Evolutionary conservation across 495 filamentous ascomycete species (phyloP).

Genomic region (Penicillium fimorum): DNA sequence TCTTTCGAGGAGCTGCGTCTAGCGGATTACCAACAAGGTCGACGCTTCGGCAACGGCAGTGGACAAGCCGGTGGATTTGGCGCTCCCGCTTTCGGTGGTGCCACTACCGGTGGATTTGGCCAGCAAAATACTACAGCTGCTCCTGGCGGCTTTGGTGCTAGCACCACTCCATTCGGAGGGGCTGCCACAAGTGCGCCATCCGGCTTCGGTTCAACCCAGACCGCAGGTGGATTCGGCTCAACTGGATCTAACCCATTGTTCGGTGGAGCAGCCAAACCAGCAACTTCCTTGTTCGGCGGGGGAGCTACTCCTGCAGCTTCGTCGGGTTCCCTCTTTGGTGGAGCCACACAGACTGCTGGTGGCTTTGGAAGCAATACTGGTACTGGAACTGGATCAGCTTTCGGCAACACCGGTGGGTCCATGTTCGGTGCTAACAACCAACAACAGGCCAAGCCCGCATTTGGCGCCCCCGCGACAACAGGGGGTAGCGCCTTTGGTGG

Average conservation of each 20-base stretch:
- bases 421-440: slow-evolving; percentile 50
- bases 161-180: slow-evolving; percentile 54
- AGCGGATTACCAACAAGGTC: slow-evolving; percentile 84
- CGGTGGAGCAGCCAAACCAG: slow-evolving; percentile 39
- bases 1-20: slow-evolving; percentile 88
- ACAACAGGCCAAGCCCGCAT: slow-evolving; percentile 42
- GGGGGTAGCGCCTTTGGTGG: slow-evolving; percentile 29
- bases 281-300: slow-evolving; percentile 40
- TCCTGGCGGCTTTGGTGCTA: slow-evolving; percentile 54
- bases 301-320: slow-evolving; percentile 32
- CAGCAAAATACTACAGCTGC: slow-evolving; percentile 37
- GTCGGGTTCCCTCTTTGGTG: slow-evolving; percentile 11
- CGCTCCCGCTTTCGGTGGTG: slow-evolving; percentile 39
- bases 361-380: slow-evolving; percentile 34
- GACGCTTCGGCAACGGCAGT: slow-evolving; percentile 74
- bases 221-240: slow-evolving; percentile 58
- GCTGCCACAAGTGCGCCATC: slow-evolving; percentile 44
- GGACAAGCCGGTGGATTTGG: slow-evolving; percentile 86
- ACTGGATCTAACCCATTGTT: slow-evolving; percentile 42
- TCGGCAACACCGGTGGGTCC: slow-evolving; percentile 33
- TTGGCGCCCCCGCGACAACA: slow-evolving; percentile 37
- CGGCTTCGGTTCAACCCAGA: slow-evolving; percentile 48
- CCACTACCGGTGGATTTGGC: slow-evolving; percentile 41
- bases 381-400: slow-evolving; percentile 24
- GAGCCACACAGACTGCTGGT: slow-evolving; percentile 25